Conservation (phyloP, 2,329 filamentous ascomycete species). For the Phaeosphaeriaceae sp. region DNA sequence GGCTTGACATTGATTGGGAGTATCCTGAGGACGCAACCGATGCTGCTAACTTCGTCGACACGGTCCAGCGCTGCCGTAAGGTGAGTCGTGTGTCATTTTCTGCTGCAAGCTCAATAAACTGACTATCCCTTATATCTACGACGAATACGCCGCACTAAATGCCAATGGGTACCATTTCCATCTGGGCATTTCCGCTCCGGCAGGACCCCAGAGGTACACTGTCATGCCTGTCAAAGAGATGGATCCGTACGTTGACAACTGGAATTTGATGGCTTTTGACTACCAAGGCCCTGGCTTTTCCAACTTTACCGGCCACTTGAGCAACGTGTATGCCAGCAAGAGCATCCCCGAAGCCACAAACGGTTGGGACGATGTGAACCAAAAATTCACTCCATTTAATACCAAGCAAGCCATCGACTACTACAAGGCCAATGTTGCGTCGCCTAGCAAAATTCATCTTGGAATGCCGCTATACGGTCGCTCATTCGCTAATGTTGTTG, state of each 20-base stretch:
- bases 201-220: conserved; percentile 50
- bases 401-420: conserved; percentile 33
- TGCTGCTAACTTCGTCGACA: conserved; percentile 46
- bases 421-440: conserved; percentile 29
- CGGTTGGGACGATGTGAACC: conserved; percentile 12
- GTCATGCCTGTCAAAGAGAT: conserved; percentile 49
- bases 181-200: conserved; percentile 53
- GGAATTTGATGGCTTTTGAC: conserved; percentile 69
- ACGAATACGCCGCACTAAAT: conserved; percentile 47
- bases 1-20: conserved; percentile 56
- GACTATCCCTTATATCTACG: conserved; percentile 35
- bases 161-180: conserved; percentile 51
- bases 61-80: conserved; percentile 43
- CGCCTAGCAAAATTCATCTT: conserved; percentile 31
- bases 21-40: conserved; percentile 50
- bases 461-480: conserved; percentile 42
- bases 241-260: conserved; percentile 54
- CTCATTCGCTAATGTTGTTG: conserved; percentile 32
- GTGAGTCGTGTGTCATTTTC: too few relatives aligned
- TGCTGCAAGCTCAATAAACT: too few relatives aligned
- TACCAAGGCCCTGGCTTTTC: conserved; percentile 79
- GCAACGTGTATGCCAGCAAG: conserved; percentile 33
- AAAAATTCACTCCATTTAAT: conserved; percentile 25
- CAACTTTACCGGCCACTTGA: conserved; percentile 60
- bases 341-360: conserved; percentile 28